phyloP scores from a whole-genome alignment of 768 basidiomycete species.

The Mycena rosella region DNA sequence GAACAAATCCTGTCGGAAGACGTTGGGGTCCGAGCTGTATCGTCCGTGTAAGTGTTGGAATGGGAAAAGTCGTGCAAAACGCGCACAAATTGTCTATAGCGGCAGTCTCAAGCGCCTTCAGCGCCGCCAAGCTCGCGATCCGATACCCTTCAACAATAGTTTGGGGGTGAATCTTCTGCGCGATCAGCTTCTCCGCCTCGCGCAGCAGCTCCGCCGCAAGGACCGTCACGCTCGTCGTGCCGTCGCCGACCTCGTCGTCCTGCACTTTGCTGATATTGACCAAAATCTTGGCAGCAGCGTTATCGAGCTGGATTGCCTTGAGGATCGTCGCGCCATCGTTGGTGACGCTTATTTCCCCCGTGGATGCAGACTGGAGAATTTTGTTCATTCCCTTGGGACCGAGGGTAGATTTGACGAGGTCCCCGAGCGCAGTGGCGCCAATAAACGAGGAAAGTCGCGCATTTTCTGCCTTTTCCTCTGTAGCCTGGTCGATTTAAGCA shows the following conservation, averaged over 20 bases:
- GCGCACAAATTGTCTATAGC: constrained; percentile 89
- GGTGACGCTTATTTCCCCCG: constrained; percentile 95
- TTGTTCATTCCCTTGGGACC: constrained; percentile 99
- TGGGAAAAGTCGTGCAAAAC: neutral
- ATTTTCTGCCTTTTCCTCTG: constrained; percentile 97
- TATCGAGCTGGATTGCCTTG: constrained; percentile 97
- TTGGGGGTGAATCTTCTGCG: constrained; percentile 95
- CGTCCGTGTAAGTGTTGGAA: constrained; percentile 10
- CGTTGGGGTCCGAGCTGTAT: constrained; percentile 73
- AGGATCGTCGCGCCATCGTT: constrained; percentile 99
- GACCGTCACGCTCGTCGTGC: constrained; percentile 92
- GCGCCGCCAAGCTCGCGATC: constrained; percentile 87
- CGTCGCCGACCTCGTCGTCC: constrained; percentile 99
- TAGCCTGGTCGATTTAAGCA: constrained; percentile 62
- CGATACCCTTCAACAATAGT: constrained; percentile 98
- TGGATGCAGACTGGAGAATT: constrained; percentile 92
- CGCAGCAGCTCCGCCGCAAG: constrained; percentile 91
- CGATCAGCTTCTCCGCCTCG: constrained; percentile 96
- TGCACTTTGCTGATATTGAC: constrained; percentile 99
- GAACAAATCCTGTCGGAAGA: constrained; percentile 91
- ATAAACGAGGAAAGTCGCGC: constrained; percentile 98
- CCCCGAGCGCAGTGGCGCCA: constrained; percentile 96
- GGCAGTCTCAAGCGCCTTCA: constrained; percentile 85
- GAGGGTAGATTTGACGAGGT: constrained; percentile 98
- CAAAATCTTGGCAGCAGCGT: constrained; percentile 98